Base-by-base conservation (phyloP, 2,329 filamentous ascomycete species). In the Nannizziopsis barbatae region DNA sequence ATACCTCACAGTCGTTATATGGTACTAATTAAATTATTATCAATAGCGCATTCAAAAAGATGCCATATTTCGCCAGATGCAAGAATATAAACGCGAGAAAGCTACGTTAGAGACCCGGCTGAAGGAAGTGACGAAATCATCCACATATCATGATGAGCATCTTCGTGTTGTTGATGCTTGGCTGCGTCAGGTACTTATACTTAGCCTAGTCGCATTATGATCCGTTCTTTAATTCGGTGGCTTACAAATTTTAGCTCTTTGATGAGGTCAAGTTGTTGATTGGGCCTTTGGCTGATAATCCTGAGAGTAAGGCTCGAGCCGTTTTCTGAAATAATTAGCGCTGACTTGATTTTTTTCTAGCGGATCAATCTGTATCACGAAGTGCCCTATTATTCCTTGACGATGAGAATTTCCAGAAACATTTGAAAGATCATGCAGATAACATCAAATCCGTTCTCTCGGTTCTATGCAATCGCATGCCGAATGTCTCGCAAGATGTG, bases 51-150 rank as follows among this genome's bases (percentile, higher is more conserved):
- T 84, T 61, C 85, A 90, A 70, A 98, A 96, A 71, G 92, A 95
- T 72, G 92, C 92, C 55, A 95, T 98, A 64, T 83, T 86, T 60
- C 86, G 93, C 50, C 90, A 95, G 70, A 95, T 98, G 88, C 86
- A 88, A 63, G 92, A 96, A 69, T 95, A 94, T 69, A 95, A 94
- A 70, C 82, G 92, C 58, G 87, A 94, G 64, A 89, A 88, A 64
- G 75, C 77, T 50, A 84, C 84, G 36, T 72, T 93, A 53, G 89
- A 96, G 70, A 74, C 79, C 50, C 84, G 86, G 61, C 73, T 95
- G 53, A 83, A 83, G 62, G 85, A 94, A 56, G 72, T 93, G 54
- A 79, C 85, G 55, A 88, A 87, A 64, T 78, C 80, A 61, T 79
- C 84, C 27, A 75, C 78, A 53, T 81, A 92, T 67, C 87, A 96